These are phyloP conservation scores for Thermochaetoides thermophila DNA, from an alignment of 495 filamentous ascomycete genomes.

Conservation along the genomic window DNA sequence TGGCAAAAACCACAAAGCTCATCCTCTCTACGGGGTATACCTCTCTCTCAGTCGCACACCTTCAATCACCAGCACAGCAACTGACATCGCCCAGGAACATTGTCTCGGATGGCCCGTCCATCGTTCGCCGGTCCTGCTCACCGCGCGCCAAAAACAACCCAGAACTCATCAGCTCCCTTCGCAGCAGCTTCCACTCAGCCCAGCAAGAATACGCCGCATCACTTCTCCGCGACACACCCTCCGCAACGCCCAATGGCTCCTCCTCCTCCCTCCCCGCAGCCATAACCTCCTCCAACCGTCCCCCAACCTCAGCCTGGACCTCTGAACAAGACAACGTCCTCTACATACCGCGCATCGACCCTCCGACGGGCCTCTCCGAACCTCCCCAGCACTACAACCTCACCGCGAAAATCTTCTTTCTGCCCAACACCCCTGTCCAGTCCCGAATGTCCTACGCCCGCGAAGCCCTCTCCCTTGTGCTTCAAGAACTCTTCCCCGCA, in stretches of 20 bases:
- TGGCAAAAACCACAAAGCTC: conserved; percentile 70
- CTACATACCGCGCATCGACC: conserved; percentile 64
- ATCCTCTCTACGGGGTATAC: conserved; percentile 74
- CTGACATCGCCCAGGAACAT: conserved; percentile 86
- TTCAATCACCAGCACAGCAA: too few relatives aligned
- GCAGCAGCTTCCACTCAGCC: conserved; percentile 59
- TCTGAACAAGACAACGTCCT: conserved; percentile 39
- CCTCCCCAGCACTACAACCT: conserved; percentile 76
- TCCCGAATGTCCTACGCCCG: conserved; percentile 49
- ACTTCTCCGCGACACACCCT: conserved; percentile 25
- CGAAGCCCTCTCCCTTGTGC: conserved; percentile 65
- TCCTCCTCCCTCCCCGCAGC: conserved; percentile 15
- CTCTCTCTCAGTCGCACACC: background rate
- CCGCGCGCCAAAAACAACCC: conserved; percentile 79
- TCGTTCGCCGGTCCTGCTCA: conserved; percentile 57
- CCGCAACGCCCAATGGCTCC: conserved; percentile 27
- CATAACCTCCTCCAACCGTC: conserved; percentile 5
- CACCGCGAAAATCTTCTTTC: conserved; percentile 85
- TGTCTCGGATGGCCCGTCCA: conserved; percentile 61
- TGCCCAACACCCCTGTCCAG: conserved; percentile 49
- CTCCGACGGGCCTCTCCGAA: conserved; percentile 55
- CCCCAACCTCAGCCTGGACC: conserved; percentile 46
- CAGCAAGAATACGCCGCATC: conserved; percentile 43
- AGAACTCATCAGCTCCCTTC: conserved; percentile 74
- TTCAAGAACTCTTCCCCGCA: conserved; percentile 62